Percentiles rank a stretch among this genome's conserved stretches.
phyloP scores from a whole-genome alignment of 805 yeast genomes.

The Priceomyces fermenticarens region DNA sequence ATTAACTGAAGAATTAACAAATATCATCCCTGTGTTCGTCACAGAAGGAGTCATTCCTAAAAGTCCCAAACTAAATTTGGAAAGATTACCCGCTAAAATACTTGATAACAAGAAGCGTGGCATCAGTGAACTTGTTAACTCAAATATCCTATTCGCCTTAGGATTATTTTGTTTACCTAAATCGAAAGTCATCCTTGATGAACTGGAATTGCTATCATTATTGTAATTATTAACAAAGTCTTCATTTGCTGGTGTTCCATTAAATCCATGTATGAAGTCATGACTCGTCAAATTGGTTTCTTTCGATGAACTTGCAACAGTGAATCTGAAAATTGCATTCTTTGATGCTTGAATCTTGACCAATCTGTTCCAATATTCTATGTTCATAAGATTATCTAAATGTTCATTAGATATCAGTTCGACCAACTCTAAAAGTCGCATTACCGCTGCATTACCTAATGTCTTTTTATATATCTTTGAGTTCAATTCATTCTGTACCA shows the following conservation, averaged over 20 bases:
- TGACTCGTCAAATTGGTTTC: constrained; percentile 2
- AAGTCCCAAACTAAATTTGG: constrained; percentile 24
- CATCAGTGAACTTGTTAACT: constrained; percentile 60
- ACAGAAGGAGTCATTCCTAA: constrained; percentile 41
- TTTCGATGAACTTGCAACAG: constrained; percentile 16
- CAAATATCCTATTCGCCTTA: constrained; percentile 34
- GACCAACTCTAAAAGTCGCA: constrained; percentile 36
- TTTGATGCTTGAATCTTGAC: constrained; percentile 32
- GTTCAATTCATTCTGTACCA: constrained; percentile 27
- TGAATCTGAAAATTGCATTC: constrained; percentile 25
- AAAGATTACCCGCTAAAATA: constrained; percentile 43
- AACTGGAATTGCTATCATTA: constrained; percentile 38
- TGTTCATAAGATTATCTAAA: constrained; percentile 20
- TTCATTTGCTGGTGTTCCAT: background rate
- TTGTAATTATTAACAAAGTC: background rate
- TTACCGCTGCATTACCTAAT: constrained; percentile 41
- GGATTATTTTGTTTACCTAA: background rate
- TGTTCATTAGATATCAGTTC: constrained; percentile 37
- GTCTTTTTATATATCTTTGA: constrained; percentile 36
- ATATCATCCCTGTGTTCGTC: constrained; percentile 36
- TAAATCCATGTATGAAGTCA: constrained; percentile 4
- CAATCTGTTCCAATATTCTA: constrained; percentile 37
- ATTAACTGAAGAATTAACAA: constrained; percentile 26
- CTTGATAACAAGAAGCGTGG: constrained; percentile 58
- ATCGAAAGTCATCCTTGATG: constrained; percentile 9